Evolutionary conservation across 441 rosid species (phyloP).

Genomic region (Gossypium davidsonii): DNA sequence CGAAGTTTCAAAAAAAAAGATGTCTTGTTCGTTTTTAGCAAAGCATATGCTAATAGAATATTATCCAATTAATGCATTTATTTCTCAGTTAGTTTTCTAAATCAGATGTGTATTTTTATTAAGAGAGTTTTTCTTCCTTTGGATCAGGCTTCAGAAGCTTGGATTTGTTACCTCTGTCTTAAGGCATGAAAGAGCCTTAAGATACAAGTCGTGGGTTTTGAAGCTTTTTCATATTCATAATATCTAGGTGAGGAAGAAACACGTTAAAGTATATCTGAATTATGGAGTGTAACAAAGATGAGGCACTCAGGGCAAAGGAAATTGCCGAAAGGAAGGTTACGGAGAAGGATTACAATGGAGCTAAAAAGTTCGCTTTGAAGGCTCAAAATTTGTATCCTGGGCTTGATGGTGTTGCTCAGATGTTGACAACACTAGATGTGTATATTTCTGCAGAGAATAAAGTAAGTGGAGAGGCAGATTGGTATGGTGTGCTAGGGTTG

Average conservation of each 20-base stretch:
- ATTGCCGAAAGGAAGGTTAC: conserved; percentile 75
- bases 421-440: conserved; percentile 54
- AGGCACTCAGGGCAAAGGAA: conserved; percentile 84
- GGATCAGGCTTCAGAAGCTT: conserved; percentile 22
- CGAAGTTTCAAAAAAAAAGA: background rate
- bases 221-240: conserved; percentile 7
- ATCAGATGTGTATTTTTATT: background rate
- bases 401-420: conserved; percentile 67
- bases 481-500: conserved; percentile 73
- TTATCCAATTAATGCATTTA: background rate
- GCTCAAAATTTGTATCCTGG: conserved; percentile 74
- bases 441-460: conserved; percentile 64
- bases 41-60: background rate
- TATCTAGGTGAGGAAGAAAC: conserved; percentile 4
- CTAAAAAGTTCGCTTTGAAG: conserved; percentile 69
- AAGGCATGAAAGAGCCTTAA: conserved; percentile 13
- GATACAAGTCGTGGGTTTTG: background rate
- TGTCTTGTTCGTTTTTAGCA: background rate
- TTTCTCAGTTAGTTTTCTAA: background rate
- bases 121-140: conserved; percentile 5
- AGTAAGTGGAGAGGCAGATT: conserved; percentile 61
- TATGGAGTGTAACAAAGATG: conserved; percentile 95
- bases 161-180: background rate
- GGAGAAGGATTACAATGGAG: conserved; percentile 61
- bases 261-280: background rate